Conservation (phyloP, 768 basidiomycete species). For the Trametes cubensis region DNA sequence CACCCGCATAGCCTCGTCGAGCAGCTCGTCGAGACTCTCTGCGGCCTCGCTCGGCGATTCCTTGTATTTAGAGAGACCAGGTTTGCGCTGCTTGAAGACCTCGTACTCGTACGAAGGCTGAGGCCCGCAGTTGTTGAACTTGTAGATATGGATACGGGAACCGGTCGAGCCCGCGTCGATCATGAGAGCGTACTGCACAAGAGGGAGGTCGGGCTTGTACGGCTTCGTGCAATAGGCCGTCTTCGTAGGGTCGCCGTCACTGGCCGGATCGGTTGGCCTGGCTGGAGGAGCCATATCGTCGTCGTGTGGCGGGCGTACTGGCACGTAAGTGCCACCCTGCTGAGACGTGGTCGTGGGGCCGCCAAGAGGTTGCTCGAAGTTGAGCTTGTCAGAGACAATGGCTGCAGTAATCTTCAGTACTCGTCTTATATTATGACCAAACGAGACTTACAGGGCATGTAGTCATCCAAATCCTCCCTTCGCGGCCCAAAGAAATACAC, state of each 20-base stretch:
- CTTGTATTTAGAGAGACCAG: conserved; percentile 73
- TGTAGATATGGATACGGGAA: conserved; percentile 97
- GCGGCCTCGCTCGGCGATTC: conserved; percentile 72
- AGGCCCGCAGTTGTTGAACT: conserved; percentile 87
- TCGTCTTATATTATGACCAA: no score
- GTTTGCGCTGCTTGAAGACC: conserved; percentile 80
- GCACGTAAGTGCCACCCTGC: neutral
- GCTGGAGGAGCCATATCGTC: conserved; percentile 19
- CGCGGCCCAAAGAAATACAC: conserved; percentile 72
- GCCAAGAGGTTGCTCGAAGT: conserved; percentile 6
- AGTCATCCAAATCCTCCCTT: conserved; percentile 34
- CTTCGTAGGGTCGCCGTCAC: conserved; percentile 71
- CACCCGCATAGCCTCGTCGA: conserved; percentile 77
- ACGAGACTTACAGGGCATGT: conserved; percentile 32
- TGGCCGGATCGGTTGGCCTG: conserved; percentile 62
- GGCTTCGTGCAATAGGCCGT: conserved; percentile 74
- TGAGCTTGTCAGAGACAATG: conserved; percentile 16
- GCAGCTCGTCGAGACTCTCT: conserved; percentile 70
- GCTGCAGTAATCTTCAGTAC: conserved; percentile 10
- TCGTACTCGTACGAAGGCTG: conserved; percentile 89
- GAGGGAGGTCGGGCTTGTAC: conserved; percentile 46
- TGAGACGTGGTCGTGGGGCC: conserved; percentile 4
- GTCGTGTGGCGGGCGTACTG: conserved; percentile 17
- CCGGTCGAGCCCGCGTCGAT: conserved; percentile 98
- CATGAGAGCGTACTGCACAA: conserved; percentile 94